A percentile compares a stretch with the other conserved stretches of the same genome.
Conservation (phyloP, 2,329 filamentous ascomycete genomes). For the Neonectria coccinea region DNA sequence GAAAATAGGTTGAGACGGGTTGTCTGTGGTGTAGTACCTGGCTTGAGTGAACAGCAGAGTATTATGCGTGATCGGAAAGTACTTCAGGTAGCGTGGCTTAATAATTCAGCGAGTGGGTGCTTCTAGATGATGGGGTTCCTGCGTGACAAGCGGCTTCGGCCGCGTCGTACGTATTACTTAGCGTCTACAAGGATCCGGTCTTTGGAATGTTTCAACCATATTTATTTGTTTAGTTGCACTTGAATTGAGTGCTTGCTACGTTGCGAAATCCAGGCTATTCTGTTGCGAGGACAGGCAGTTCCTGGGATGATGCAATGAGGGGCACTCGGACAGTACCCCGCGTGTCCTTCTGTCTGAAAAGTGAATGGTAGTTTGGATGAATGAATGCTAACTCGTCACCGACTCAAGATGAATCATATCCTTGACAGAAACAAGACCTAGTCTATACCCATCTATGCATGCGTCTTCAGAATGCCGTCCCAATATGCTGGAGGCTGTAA, state of each 20-base stretch:
- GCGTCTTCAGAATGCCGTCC: no score
- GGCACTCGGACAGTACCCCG: conserved; percentile 12
- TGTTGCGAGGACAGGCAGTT: neutral
- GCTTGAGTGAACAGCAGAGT: conserved; percentile 1
- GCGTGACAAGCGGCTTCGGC: neutral
- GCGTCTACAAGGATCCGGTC: neutral
- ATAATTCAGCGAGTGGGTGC: conserved; percentile 42
- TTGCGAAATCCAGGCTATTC: neutral
- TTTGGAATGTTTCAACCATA: neutral
- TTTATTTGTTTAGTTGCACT: neutral
- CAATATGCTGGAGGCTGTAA: neutral
- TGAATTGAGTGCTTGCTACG: neutral
- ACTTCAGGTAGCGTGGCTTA: conserved; percentile 40
- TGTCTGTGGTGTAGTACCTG: conserved; percentile 6
- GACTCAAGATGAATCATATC: neutral
- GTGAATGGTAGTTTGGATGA: neutral
- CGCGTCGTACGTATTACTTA: neutral
- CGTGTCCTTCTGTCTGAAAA: neutral
- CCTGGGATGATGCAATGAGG: conserved; percentile 28
- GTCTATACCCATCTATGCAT: neutral
- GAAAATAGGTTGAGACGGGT: neutral
- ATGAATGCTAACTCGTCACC: neutral
- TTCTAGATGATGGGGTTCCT: conserved; percentile 21
- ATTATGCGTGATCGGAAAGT: conserved; percentile 26
- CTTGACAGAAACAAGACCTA: neutral